Base-by-base conservation (phyloP, 768 basidiomycete genomes). In the Nidula microcarpa region DNA sequence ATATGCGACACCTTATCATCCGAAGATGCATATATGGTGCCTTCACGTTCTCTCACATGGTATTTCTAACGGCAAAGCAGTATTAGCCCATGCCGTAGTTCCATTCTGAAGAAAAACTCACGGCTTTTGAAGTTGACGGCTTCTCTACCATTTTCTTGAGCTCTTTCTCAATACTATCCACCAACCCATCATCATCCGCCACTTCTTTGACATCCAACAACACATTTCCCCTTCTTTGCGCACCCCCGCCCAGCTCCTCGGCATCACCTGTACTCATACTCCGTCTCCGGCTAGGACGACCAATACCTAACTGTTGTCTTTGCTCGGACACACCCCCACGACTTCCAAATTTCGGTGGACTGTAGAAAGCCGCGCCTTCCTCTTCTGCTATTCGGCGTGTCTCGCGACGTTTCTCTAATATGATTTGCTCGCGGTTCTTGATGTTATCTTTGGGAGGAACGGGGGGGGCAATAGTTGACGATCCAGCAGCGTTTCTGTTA, bases 251-350 rank as follows among this genome's bases (percentile, higher is more conserved):
- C 44, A 76, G 56, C 46, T 75, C 71, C 44, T 85, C 79, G 2
- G 81, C 84, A 64, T 91, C 91, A 7, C 86, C 84, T 1, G 88
- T 91, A 62, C 88, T 92, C 77, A 84, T 81, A 65, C 88, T 94
- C 51, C 88, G 75, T 57, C 89, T 73, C 51, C 80, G 73, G 51
- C 76, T 81, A 9, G 84, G 83, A 39, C 86, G 69, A 23, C 79
- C 74, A 39, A 74, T 69, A 0, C 72, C 73, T 32, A 75, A 62
- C 4, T 23, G 23, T 34, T 67, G 55, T 47, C 58, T 56, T 41
- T 68, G 71, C 43, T 61, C 56, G 43, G 53, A 5, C 48, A 32
- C 39, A 43, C 13, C 33, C 39, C 30, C 51, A 35, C 46, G 43
- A 39, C 7, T 57, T 23, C 23, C 23, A 23, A 23, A 23, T 4